Evolutionary conservation across 2,329 filamentous ascomycete genomes (phyloP).

Genomic region (Cladosporium velox): DNA sequence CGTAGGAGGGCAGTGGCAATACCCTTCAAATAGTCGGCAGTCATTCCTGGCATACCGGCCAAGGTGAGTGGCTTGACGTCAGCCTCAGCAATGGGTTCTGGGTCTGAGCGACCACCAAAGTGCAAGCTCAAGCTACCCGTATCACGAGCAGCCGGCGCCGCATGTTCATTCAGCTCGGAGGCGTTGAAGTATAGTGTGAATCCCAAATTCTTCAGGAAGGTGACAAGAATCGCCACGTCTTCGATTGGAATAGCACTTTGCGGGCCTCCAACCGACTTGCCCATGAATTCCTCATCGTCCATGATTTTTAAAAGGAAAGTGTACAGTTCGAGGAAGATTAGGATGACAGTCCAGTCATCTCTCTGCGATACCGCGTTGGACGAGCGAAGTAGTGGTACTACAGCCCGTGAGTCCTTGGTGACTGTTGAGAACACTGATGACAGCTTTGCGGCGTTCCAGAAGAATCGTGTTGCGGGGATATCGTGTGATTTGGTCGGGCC

Average conservation of each 20-base stretch:
- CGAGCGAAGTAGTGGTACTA: slow-evolving; percentile 57
- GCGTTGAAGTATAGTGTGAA: slow-evolving; percentile 88
- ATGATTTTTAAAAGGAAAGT: slow-evolving; percentile 89
- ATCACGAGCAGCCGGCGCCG: slow-evolving; percentile 22
- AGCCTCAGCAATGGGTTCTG: slow-evolving; percentile 22
- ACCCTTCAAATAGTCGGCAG: slow-evolving; percentile 75
- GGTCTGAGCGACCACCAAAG: slow-evolving; percentile 10
- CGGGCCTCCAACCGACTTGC: slow-evolving; percentile 36
- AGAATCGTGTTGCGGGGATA: slow-evolving; percentile 74
- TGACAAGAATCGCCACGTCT: slow-evolving; percentile 73
- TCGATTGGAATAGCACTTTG: slow-evolving; percentile 68
- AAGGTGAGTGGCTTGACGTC: slow-evolving; percentile 48
- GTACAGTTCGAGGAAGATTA: slow-evolving; percentile 92
- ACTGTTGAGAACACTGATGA: slow-evolving; percentile 62
- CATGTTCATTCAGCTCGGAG: slow-evolving; percentile 51
- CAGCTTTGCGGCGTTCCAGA: slow-evolving; percentile 70
- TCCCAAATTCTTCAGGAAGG: slow-evolving; percentile 86
- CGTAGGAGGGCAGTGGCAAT: slow-evolving; percentile 77
- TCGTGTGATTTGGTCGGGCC: slow-evolving; percentile 54
- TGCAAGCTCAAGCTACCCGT: slow-evolving; percentile 21
- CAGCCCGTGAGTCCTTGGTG: slow-evolving; percentile 57
- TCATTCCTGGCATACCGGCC: slow-evolving; percentile 69
- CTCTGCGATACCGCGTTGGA: slow-evolving; percentile 35
- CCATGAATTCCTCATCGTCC: slow-evolving; percentile 88
- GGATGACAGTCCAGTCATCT: slow-evolving; percentile 82